A percentile compares a stretch with the other conserved stretches of the same genome.
Evolutionary conservation across 768 basidiomycete species (phyloP).

Genomic region (Amanita phalloides): DNA sequence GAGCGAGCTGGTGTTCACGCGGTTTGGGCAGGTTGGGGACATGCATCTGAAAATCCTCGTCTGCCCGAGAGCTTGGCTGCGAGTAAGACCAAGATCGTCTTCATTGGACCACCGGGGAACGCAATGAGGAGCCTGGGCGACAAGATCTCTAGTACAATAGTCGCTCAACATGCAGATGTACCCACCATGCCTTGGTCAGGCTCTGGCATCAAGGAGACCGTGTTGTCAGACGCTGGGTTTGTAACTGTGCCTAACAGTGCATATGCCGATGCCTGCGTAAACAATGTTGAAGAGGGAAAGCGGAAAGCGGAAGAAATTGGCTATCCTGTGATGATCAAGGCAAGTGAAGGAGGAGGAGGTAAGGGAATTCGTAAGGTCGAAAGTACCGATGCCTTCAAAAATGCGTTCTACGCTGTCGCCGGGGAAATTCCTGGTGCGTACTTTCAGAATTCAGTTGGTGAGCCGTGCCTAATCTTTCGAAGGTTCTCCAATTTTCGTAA

Average conservation of each 20-base stretch:
- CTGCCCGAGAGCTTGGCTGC: slow-evolving; percentile 89
- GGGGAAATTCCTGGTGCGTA: slow-evolving; percentile 90
- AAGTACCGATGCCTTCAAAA: slow-evolving; percentile 77
- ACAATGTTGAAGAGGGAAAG: slow-evolving; percentile 79
- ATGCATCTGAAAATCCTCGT: slow-evolving; percentile 97
- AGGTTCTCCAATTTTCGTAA: slow-evolving; percentile 99
- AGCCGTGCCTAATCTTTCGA: slow-evolving; percentile 8
- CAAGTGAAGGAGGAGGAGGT: slow-evolving; percentile 96
- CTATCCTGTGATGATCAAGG: slow-evolving; percentile 99
- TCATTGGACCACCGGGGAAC: slow-evolving; percentile 97
- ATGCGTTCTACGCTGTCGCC: slow-evolving; percentile 85
- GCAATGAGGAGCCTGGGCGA: slow-evolving; percentile 99
- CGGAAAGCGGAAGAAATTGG: slow-evolving; percentile 79
- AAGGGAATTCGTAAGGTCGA: slow-evolving; percentile 98
- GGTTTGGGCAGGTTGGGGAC: slow-evolving; percentile 99
- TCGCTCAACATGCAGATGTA: slow-evolving; percentile 92
- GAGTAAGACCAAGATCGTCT: slow-evolving; percentile 92
- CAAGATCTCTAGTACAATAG: slow-evolving; percentile 99
- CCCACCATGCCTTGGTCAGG: slow-evolving; percentile 99
- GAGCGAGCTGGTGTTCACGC: slow-evolving; percentile 97
- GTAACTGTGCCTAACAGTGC: slow-evolving; percentile 91
- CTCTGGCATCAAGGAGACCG: slow-evolving; percentile 83
- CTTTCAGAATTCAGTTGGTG: slow-evolving; percentile 6
- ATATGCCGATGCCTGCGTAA: slow-evolving; percentile 83
- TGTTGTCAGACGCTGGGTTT: slow-evolving; percentile 75